Conservation (phyloP, 2,329 filamentous ascomycete species). For the Alternaria brassicicola region DNA sequence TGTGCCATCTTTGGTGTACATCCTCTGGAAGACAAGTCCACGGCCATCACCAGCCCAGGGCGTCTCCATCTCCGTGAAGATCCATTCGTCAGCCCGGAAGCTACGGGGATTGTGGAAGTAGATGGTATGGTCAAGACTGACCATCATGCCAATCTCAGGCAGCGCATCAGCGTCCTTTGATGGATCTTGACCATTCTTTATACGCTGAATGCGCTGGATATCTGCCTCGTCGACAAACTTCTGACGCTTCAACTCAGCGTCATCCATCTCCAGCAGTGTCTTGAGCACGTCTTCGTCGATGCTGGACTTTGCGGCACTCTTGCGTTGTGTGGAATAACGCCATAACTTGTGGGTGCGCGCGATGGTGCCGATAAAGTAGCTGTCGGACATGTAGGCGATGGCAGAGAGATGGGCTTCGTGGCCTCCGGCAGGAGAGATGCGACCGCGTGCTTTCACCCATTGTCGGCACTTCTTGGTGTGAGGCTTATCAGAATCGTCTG, state of each 20-base stretch:
- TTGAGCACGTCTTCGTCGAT: constrained; percentile 53
- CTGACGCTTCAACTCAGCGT: constrained; percentile 50
- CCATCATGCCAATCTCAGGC: constrained; percentile 80
- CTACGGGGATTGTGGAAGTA: constrained; percentile 60
- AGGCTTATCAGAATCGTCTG: constrained; percentile 57
- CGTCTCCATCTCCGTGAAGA: constrained; percentile 79
- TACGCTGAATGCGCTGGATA: constrained; percentile 49
- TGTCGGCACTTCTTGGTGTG: constrained; percentile 68
- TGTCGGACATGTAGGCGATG: constrained; percentile 91
- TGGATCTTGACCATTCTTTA: constrained; percentile 49
- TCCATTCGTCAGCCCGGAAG: constrained; percentile 69
- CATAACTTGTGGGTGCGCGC: constrained; percentile 80
- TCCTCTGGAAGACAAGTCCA: constrained; percentile 75
- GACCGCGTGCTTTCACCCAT: constrained; percentile 77
- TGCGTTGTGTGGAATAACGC: constrained; percentile 65
- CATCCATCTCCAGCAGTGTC: constrained; percentile 54
- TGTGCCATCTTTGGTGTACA: constrained; percentile 72
- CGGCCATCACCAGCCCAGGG: constrained; percentile 81
- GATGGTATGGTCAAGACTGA: constrained; percentile 74
- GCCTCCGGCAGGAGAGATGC: constrained; percentile 74
- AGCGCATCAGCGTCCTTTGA: constrained; percentile 55
- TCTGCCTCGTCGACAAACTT: constrained; percentile 58
- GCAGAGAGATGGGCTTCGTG: constrained; percentile 83
- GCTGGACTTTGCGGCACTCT: constrained; percentile 44
- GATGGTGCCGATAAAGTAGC: constrained; percentile 91